Evolutionary conservation across 2,329 filamentous ascomycete species (phyloP), one percentile per base, ranked within the genome.

Genomic region (Didymella exigua): DNA sequence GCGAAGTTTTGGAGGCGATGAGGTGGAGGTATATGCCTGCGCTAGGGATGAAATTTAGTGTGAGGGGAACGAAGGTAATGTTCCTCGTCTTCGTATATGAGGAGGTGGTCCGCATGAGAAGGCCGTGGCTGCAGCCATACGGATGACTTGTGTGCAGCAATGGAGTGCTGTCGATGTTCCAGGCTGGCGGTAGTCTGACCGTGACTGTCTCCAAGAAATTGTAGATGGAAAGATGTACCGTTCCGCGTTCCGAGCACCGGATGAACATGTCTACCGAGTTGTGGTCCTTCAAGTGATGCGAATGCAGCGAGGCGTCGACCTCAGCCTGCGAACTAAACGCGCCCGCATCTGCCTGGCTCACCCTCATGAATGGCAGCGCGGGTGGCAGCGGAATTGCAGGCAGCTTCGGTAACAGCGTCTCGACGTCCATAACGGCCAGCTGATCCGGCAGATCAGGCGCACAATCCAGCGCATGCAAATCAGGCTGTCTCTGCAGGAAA

Each of bases 1-100:
- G 90, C 0, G 93, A 96, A 4, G 91, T 89, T 67, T 96, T 96
- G 14, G 89, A 91, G 0, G 93, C 89, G 11, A 98, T 81, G 4
- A 96, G 81, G 24, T 93, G 90, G 2, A 98, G 79, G 67, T 96
- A 90, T 51, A 92, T 85, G 3, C 90, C 90, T 2, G 87, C 88
- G 13, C 87, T 87, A 3, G 87, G 86, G 42, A 96, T 85, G 68
- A 96, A 96, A 0, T 88, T 86, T n/a, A 96, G 79, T 63, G 96
- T 90, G 71, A 96, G 84, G 1, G 89, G 89, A 0, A 93, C 79
- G 38, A 70, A 70, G 37, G 61, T 66, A 5, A 78, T 72, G 11
- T 14, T 73, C 60, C 24, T 78, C 5, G 78, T 74, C 1, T 18
- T 37, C 5, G 56, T 56, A 4, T 45, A 9, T 13, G 52, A n/a